Evolutionary conservation across 1,284 basidiomycete species (phyloP).

Genomic region (Violaceomyces palustris): DNA sequence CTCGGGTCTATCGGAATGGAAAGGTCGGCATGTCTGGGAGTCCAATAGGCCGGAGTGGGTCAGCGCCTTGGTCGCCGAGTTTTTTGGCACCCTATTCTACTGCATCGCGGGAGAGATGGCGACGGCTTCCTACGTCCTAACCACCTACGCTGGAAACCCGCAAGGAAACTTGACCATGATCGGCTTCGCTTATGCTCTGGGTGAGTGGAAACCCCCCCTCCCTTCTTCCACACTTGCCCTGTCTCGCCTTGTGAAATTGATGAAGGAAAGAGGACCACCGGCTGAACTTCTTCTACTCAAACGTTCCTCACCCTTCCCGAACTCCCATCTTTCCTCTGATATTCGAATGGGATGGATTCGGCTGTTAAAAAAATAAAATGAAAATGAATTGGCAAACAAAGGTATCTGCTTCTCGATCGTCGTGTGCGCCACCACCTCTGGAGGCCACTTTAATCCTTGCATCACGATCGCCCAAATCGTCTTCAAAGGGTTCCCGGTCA

Average conservation of each 20-base stretch:
- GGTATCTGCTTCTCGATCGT: conserved; percentile 37
- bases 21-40: conserved; percentile 12
- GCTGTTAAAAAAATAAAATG: neutral
- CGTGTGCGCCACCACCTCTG: conserved; percentile 32
- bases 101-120: conserved; percentile 37
- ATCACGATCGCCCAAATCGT: conserved; percentile 37
- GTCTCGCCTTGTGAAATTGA: neutral
- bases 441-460: conserved; percentile 37
- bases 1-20: conserved; percentile 17
- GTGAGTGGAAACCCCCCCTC: too few relatives aligned
- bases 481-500: conserved; percentile 39
- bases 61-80: conserved; percentile 17
- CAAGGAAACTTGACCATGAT: conserved; percentile 34
- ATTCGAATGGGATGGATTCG: too few relatives aligned
- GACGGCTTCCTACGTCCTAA: conserved; percentile 25
- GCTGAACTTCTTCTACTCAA: too few relatives aligned
- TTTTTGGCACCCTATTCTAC: conserved; percentile 22
- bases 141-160: conserved; percentile 14
- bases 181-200: conserved; percentile 37
- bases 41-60: conserved; percentile 6
- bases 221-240: too few relatives aligned
- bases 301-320: too few relatives aligned
- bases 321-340: too few relatives aligned
- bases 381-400: neutral
- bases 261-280: too few relatives aligned